phyloP scores from a whole-genome alignment of 2,329 filamentous ascomycete species.

The Monosporascus sp. region DNA sequence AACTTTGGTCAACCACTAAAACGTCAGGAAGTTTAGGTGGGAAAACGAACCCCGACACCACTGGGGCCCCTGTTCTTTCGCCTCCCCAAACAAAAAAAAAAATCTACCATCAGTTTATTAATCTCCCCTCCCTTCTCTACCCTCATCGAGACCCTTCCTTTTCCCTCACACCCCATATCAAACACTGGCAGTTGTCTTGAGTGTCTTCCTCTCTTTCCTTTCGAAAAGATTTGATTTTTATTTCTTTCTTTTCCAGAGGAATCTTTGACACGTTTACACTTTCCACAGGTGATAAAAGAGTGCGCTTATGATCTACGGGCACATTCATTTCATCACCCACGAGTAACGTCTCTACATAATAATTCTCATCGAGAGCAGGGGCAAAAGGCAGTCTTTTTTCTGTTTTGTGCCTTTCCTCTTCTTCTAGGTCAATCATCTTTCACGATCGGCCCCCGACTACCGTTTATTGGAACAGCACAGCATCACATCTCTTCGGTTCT shows the following conservation, averaged over 20 bases:
- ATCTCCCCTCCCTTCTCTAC: constrained; percentile 15
- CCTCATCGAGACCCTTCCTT: constrained; percentile 15
- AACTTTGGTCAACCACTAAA: no score
- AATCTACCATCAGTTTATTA: not conserved
- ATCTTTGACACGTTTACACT: constrained; percentile 29
- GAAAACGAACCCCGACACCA: not conserved
- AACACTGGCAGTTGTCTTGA: constrained; percentile 25
- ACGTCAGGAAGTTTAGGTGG: not conserved
- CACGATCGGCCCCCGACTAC: no score
- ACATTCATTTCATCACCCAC: constrained; percentile 2
- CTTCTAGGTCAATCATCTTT: not conserved
- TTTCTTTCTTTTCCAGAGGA: constrained; percentile 36
- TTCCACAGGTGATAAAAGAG: constrained; percentile 19
- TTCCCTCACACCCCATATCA: constrained; percentile 24
- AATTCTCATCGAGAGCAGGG: not conserved
- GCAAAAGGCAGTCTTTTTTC: constrained; percentile 1
- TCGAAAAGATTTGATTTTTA: constrained; percentile 38
- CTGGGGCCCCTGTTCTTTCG: not conserved
- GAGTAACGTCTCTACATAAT: constrained; percentile 9
- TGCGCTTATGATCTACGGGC: constrained; percentile 8
- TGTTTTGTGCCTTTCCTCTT: constrained; percentile 2
- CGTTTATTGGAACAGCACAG: not conserved
- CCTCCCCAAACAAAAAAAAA: not conserved
- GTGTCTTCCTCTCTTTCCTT: constrained; percentile 33
- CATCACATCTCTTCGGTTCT: not conserved